Conservation (phyloP, 352 stramenopile species). For the Elongisporangium prolatum region DNA sequence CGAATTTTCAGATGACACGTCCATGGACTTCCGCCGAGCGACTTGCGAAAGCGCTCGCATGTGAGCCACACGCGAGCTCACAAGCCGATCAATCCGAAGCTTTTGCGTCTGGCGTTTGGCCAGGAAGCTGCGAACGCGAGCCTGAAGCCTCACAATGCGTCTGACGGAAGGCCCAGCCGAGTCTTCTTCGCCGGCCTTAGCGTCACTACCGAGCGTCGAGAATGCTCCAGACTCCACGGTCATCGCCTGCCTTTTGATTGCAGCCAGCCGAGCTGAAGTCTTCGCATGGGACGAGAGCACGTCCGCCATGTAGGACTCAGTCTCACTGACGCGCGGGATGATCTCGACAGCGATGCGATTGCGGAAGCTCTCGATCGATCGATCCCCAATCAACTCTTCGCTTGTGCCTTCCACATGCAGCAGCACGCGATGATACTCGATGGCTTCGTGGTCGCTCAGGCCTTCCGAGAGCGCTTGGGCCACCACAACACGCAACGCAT, state of each 20-base stretch:
- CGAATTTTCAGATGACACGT: too few species aligned
- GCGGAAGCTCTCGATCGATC: not conserved
- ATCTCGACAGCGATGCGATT: constrained; percentile 21
- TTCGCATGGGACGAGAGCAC: constrained; percentile 32
- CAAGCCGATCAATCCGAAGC: constrained; percentile 46
- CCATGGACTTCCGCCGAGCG: too few species aligned
- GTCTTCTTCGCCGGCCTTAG: not conserved
- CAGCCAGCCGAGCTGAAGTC: constrained; percentile 19
- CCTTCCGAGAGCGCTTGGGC: constrained; percentile 27
- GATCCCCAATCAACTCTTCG: constrained; percentile 8
- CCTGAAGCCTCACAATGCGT: constrained; percentile 34
- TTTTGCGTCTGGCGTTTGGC: constrained; percentile 28
- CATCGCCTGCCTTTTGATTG: constrained; percentile 25
- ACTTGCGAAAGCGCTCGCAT: constrained; percentile 7
- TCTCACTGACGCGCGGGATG: constrained; percentile 8
- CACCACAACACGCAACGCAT: constrained; percentile 42
- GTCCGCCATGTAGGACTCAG: constrained; percentile 23
- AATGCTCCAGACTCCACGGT: not conserved
- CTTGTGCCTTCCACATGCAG: constrained; percentile 20
- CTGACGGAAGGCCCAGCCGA: constrained; percentile 1
- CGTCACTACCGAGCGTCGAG: not conserved
- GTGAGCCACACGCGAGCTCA: constrained; percentile 36
- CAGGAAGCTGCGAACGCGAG: constrained; percentile 38
- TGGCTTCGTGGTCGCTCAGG: constrained; percentile 3
- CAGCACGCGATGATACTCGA: constrained; percentile 30